Evolutionary conservation across 257 asterid species (phyloP), one percentile per base, ranked within the genome.

Genomic region (Solanum chilense): DNA sequence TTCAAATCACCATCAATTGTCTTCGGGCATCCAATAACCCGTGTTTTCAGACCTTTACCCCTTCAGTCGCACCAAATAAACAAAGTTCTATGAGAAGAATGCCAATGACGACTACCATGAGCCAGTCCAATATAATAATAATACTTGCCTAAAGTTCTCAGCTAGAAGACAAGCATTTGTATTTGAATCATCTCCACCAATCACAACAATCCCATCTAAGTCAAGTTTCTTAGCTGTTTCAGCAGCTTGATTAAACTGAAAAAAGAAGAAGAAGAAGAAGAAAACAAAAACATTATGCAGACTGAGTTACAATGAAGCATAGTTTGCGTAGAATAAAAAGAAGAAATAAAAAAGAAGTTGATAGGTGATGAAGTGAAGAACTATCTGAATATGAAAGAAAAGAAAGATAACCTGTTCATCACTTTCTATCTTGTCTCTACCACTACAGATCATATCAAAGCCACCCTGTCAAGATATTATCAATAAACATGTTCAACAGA

Each of bases 141-240:
- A 49, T 49, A 49, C 31, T 33, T 23, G 90, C 98, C 95, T 92
- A 89, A 94, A 93, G 88, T 92, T 91, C 89, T 97, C 98, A 44
- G 99, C 99, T 88, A 97, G 94, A 89, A 97, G 99, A 90, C 99
- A 97, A 74, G 99, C 99, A 90, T 97, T 97, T 73, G 99, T 96
- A 90, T 97, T 97, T 80, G 99, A 97, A 88, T 97, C 99, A 90
- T 97, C 99, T 89, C 99, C 99, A 69, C 99, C 99, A 86, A 97
- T 97, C 83, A 97, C 99, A 85, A 97, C 97, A 86, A 96, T 94
- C 73, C 99, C 99, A 93, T 97, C 99, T 39, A 97, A 90, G 89
- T 97, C 98, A 89, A 97, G 99, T 94, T 95, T 97, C 86, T 90
- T 83, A 68, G 98, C 97, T 52, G 99, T 96, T 84, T 95, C 98